Conservation (phyloP, 495 filamentous ascomycete species). For the Pseudotulostoma volvatum region DNA sequence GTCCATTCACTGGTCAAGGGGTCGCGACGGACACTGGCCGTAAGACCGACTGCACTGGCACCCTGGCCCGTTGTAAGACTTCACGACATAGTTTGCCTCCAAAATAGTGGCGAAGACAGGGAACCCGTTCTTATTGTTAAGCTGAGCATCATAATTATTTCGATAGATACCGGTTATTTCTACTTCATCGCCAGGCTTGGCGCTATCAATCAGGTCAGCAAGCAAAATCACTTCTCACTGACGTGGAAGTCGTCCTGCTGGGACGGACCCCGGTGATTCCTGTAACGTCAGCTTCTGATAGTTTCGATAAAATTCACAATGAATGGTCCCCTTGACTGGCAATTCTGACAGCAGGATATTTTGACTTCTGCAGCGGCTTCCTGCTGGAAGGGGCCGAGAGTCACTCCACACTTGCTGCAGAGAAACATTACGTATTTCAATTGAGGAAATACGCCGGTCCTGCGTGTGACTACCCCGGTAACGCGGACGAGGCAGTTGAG, state of each 20-base stretch:
- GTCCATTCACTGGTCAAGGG: constrained; percentile 97
- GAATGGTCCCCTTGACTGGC: constrained; percentile 90
- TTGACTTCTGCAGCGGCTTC: constrained; percentile 92
- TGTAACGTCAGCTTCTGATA: constrained; percentile 97
- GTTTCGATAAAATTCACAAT: constrained; percentile 95
- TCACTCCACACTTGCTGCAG: constrained; percentile 82
- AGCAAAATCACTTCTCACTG: constrained; percentile 91
- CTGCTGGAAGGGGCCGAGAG: constrained; percentile 90
- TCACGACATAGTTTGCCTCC: constrained; percentile 93
- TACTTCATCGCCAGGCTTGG: constrained; percentile 95
- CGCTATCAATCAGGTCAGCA: constrained; percentile 92
- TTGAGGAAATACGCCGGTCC: constrained; percentile 96
- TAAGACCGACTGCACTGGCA: constrained; percentile 93
- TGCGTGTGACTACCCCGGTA: constrained; percentile 84
- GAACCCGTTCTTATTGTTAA: constrained; percentile 98
- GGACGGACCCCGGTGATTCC: constrained; percentile 93
- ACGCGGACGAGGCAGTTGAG: constrained; percentile 94
- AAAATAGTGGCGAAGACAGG: constrained; percentile 96
- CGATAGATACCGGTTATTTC: constrained; percentile 95
- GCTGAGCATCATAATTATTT: constrained; percentile 93
- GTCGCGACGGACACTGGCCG: constrained; percentile 88
- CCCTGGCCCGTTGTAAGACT: constrained; percentile 97
- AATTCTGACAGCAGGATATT: constrained; percentile 93
- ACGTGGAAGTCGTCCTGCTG: constrained; percentile 85
- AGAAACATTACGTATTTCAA: constrained; percentile 96